Evolutionary conservation across 306 rosid genomes (phyloP), one percentile per base, ranked within the genome.

Genomic region (Biancaea sappan): DNA sequence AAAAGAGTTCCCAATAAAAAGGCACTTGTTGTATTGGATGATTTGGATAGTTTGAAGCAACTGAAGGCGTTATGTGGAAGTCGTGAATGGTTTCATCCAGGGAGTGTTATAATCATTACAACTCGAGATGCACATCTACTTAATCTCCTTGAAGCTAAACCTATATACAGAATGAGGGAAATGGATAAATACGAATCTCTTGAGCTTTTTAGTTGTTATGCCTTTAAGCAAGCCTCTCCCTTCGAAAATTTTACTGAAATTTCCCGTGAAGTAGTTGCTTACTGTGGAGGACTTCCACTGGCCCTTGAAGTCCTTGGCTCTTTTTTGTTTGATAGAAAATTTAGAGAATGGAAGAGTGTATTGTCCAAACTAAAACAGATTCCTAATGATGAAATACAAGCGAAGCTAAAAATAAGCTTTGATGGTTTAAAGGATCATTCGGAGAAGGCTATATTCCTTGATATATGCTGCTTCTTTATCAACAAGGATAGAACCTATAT

Each of bases 391-490:
- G 3, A 69, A 3, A 15, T 54, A 5, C 54, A 70, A 0, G 0
- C 9, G 11, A 75, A 63, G 73, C 8, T 81, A 16, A 73, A 18
- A 81, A 22, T 22, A 15, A 76, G 81, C 21, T 71, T 26, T 29
- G 48, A 67, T 15, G 54, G 74, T 22, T 51, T 81, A 56, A 15
- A 4, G 14, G 67, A 66, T 40, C 1, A 66, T 22, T 41, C 15
- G 4, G 60, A 46, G 4, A 57, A 32, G 59, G 7, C 31, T 13
- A 76, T 77, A 38, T 81, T 81, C 16, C 62, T 66, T 22, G 76
- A 81, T 11, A 77, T 81, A 48, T 73, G 75, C 13, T 72, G 9
- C 29, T 77, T 81, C 76, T 77, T 66, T 41, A 40, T 13, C 3
- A 74, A 81, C 6, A 65, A 56, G 66, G 37, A 76, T 4, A 38